A percentile compares a stretch with the other conserved stretches of the same genome.
phyloP scores from a whole-genome alignment of 108 stramenopile species.

The Hondaea fermentalgiana region DNA sequence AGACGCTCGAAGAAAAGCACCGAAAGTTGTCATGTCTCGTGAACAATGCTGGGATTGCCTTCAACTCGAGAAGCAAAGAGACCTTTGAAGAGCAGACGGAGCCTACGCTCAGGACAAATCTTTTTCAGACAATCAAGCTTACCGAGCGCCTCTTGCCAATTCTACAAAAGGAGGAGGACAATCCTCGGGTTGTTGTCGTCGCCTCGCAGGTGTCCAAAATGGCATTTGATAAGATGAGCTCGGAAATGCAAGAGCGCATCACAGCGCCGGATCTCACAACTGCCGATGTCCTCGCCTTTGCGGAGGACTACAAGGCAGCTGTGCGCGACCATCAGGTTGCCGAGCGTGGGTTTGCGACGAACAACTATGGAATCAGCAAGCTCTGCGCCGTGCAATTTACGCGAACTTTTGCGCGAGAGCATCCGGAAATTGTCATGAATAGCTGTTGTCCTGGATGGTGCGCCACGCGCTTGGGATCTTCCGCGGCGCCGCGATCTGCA shows the following conservation, averaged over 20 bases:
- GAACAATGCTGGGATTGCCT: constrained; percentile 20
- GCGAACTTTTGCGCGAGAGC: constrained; percentile 55
- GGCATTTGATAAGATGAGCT: constrained; percentile 32
- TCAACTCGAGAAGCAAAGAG: constrained; percentile 55
- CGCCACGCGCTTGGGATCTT: constrained; percentile 69
- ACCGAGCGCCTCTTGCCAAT: constrained; percentile 58
- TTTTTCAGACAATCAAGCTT: constrained; percentile 57
- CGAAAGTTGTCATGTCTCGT: neutral
- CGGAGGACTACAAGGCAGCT: constrained; percentile 51
- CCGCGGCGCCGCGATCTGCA: constrained; percentile 49
- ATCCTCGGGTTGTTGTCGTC: constrained; percentile 55
- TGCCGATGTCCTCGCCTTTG: constrained; percentile 31
- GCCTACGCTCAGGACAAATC: constrained; percentile 59
- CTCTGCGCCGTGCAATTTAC: constrained; percentile 66
- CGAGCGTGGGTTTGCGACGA: constrained; percentile 57
- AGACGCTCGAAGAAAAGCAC: neutral
- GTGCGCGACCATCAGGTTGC: constrained; percentile 51
- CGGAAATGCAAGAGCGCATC: constrained; percentile 16
- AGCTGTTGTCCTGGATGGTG: constrained; percentile 70
- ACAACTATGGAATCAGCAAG: constrained; percentile 74
- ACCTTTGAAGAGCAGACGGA: constrained; percentile 55
- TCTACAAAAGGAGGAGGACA: constrained; percentile 37
- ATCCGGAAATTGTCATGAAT: constrained; percentile 46
- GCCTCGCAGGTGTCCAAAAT: constrained; percentile 41
- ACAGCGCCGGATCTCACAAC: constrained; percentile 39